phyloP scores from a whole-genome alignment of 2,329 filamentous ascomycete species.

The Aspergillus sp. region DNA sequence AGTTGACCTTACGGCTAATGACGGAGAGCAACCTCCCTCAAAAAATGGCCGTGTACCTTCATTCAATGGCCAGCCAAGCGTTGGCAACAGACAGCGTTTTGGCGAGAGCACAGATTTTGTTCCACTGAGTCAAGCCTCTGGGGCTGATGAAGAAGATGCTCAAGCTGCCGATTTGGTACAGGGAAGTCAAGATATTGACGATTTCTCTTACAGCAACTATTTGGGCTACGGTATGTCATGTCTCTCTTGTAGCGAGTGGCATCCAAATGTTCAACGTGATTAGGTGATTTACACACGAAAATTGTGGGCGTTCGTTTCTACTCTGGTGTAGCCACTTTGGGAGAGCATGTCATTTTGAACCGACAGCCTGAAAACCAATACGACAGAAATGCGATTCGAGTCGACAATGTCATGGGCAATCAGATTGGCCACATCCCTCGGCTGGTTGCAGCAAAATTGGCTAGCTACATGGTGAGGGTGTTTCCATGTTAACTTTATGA shows the following conservation, averaged over 20 bases:
- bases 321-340: slow-evolving; percentile 55
- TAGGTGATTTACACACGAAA: slow-evolving; percentile 44
- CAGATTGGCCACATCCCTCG: slow-evolving; percentile 79
- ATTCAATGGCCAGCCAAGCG: neutral
- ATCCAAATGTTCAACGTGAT: slow-evolving; percentile 2
- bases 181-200: slow-evolving; percentile 29
- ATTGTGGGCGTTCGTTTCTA: slow-evolving; percentile 63
- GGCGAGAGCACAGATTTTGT: slow-evolving; percentile 23
- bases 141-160: slow-evolving; percentile 34
- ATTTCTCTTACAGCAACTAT: slow-evolving; percentile 28
- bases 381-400: slow-evolving; percentile 70
- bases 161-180: slow-evolving; percentile 27
- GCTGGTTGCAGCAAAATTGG: slow-evolving; percentile 63
- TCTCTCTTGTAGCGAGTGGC: neutral
- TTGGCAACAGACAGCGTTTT: slow-evolving; percentile 21
- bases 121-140: slow-evolving; percentile 25
- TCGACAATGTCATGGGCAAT: slow-evolving; percentile 67
- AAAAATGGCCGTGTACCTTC: slow-evolving; percentile 6
- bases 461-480: slow-evolving; percentile 60
- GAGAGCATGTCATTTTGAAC: slow-evolving; percentile 59
- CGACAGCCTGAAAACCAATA: slow-evolving; percentile 66
- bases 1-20: slow-evolving; percentile 24
- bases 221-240: slow-evolving; percentile 35
- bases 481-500: neutral
- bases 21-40: slow-evolving; percentile 6